phyloP scores from a whole-genome alignment of 208 protist species.

The Crithidia thermophila region DNA sequence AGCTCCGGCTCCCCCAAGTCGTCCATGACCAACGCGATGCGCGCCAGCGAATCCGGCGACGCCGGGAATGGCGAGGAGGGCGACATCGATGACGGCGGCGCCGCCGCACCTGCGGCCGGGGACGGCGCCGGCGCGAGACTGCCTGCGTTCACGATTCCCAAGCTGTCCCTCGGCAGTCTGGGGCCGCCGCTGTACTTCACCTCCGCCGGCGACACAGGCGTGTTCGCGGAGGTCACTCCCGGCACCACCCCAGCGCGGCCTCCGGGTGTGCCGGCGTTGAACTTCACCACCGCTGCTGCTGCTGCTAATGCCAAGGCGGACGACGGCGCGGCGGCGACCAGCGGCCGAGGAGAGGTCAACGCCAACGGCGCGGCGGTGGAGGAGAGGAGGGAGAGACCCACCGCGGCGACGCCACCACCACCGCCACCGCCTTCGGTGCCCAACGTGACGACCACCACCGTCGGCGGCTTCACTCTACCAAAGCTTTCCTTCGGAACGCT shows the following conservation, averaged over 20 bases:
- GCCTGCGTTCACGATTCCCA: conserved; percentile 37
- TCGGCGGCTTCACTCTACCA: conserved; percentile 33
- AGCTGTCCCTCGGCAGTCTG: conserved; percentile 48
- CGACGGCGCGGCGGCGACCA: not conserved
- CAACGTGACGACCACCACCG: conserved; percentile 10
- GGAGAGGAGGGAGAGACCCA: not conserved
- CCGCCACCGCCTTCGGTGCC: conserved; percentile 3
- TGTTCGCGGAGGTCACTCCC: conserved; percentile 27
- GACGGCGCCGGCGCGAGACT: not conserved
- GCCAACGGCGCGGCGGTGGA: not conserved
- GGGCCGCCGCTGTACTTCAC: conserved; percentile 65
- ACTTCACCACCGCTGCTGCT: not conserved
- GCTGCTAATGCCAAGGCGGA: not conserved
- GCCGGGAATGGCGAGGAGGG: not conserved
- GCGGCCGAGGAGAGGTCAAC: no score
- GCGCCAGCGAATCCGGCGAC: not conserved
- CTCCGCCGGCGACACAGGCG: conserved; percentile 61
- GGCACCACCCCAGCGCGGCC: not conserved
- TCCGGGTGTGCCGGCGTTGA: not conserved
- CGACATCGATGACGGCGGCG: not conserved
- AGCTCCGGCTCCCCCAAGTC: conserved; percentile 16
- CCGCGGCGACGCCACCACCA: not conserved
- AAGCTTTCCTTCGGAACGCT: conserved; percentile 46
- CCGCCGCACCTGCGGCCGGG: not conserved
- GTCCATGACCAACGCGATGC: not conserved